Base-by-base conservation (phyloP, 257 asterid genomes). In the Linaria vulgaris region DNA sequence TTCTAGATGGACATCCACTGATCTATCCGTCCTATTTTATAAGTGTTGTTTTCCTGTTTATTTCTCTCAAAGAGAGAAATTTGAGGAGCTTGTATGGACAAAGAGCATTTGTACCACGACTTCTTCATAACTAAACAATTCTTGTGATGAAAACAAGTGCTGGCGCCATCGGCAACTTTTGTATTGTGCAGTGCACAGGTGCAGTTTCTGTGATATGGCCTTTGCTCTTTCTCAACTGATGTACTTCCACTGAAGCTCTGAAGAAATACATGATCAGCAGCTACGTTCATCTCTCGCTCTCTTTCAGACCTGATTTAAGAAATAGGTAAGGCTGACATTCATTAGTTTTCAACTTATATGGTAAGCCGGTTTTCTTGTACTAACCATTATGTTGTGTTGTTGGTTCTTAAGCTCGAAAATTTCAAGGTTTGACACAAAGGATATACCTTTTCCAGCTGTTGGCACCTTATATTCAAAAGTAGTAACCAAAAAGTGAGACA, bases 171-270 rank as follows among this genome's bases (percentile, higher is more conserved):
- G 9, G 39, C 37, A n/a, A 12, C 56, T 61, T 61, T 45, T 5
- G 58, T 31, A 12, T 68, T 71, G 71, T 81, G 83, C 34, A 81
- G 59, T 0, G 72, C 83, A 15, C 80, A 81, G 66, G 68, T 72
- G 74, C 86, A 81, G 64, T 72, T 25, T 21, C 71, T 69, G 20
- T 82, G 84, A 20, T 82, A 82, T 4, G 80, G 87, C 70, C 72
- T 68, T 46, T 79, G 64, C 39, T 74, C 83, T 45, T 72, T 80
- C 34, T 59, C 77, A 44, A 50, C 55, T 6, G 68, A 53, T 48
- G 67, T 14, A 64, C 72, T 54, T 63, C 81, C 79, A 19, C 62
- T n/a, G 31, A 73, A 44, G 48, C 76, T 47, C 10, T 59, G 79
- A 24, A 72, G 7, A 52, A 77, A 38, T 16, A 56, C 53, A 47